phyloP scores from a whole-genome alignment of 768 basidiomycete species.

The Tricholoma flavovirens region DNA sequence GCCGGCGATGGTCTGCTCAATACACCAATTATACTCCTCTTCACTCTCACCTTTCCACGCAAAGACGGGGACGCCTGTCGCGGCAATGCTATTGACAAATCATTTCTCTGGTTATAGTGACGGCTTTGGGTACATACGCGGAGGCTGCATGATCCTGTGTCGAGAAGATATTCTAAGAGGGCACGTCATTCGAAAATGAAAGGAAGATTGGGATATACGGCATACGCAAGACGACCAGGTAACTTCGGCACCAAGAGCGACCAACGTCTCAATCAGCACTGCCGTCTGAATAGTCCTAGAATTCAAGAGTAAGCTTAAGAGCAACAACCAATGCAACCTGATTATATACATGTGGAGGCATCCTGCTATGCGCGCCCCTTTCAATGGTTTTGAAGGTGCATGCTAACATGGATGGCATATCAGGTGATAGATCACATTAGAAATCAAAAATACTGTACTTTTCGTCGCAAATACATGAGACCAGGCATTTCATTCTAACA shows the following conservation, averaged over 20 bases:
- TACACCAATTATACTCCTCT: constrained; percentile 97
- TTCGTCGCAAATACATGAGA: constrained; percentile 87
- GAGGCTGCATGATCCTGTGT: constrained; percentile 99
- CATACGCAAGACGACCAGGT: constrained; percentile 97
- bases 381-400: constrained; percentile 74
- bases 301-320: constrained; percentile 5
- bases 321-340: constrained; percentile 1
- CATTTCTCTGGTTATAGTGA: not conserved
- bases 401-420: constrained; percentile 47
- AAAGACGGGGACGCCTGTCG: constrained; percentile 96
- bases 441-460: constrained; percentile 42
- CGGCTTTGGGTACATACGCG: constrained; percentile 51
- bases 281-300: constrained; percentile 96
- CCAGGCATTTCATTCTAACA: constrained; percentile 88
- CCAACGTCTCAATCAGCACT: constrained; percentile 97
- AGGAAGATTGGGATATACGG: constrained; percentile 11
- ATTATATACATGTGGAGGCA: constrained; percentile 88
- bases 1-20: constrained; percentile 89
- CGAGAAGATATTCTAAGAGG: constrained; percentile 90
- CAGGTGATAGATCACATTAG: constrained; percentile 13
- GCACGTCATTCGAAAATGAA: not conserved
- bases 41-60: constrained; percentile 99
- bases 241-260: constrained; percentile 92
- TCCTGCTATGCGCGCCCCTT: constrained; percentile 93
- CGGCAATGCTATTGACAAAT: constrained; percentile 65